Conservation (phyloP, 495 filamentous ascomycete species). For the Neurospora sp. region DNA sequence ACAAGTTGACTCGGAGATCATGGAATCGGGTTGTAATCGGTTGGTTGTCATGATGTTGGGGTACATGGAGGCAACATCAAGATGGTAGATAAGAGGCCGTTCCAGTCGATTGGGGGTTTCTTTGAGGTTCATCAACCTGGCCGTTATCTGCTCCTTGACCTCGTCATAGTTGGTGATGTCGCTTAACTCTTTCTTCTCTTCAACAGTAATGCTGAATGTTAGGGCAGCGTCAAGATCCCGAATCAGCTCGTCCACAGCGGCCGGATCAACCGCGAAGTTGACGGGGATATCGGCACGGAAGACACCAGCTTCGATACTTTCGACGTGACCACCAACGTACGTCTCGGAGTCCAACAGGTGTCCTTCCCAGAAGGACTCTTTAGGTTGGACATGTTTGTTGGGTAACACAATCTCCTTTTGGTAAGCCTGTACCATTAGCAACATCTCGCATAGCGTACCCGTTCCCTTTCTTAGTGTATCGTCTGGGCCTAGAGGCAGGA, state of each 20-base stretch:
- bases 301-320: constrained; percentile 97
- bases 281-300: constrained; percentile 93
- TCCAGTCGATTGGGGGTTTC: constrained; percentile 72
- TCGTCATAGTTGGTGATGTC: constrained; percentile 92
- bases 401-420: constrained; percentile 83
- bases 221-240: constrained; percentile 82
- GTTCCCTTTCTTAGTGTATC: constrained; percentile 92
- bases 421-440: constrained; percentile 97
- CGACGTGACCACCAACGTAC: constrained; percentile 96
- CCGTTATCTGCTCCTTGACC: constrained; percentile 72
- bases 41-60: constrained; percentile 99
- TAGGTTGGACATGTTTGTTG: constrained; percentile 88
- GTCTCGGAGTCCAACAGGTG: constrained; percentile 94
- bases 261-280: constrained; percentile 79
- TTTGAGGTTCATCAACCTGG: constrained; percentile 63
- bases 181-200: constrained; percentile 87
- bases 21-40: constrained; percentile 91
- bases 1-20: constrained; percentile 93
- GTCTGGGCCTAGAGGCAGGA: constrained; percentile 86
- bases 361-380: constrained; percentile 92
- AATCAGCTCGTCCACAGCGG: constrained; percentile 80
- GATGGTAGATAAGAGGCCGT: constrained; percentile 87
- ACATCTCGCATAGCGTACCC: constrained; percentile 95
- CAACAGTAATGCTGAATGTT: constrained; percentile 82
- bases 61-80: constrained; percentile 99